Evolutionary conservation across 345 rosid genomes (phyloP).

Genomic region (Noccaea caerulescens): DNA sequence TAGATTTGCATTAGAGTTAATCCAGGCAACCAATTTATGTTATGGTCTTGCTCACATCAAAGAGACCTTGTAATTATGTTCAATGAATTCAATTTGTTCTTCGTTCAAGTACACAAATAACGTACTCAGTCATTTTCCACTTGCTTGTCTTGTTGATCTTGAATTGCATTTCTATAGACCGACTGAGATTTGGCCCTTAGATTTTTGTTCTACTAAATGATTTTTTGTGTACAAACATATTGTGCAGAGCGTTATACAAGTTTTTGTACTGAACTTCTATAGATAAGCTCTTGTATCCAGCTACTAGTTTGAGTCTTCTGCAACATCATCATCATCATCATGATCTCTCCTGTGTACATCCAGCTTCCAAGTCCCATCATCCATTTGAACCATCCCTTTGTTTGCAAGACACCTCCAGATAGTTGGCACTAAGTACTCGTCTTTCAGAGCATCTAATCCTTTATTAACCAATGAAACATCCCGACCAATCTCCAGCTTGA

Average conservation of each 20-base stretch:
- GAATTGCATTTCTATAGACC: conserved; percentile 25
- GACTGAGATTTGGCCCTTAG: conserved; percentile 21
- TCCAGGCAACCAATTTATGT: conserved; percentile 67
- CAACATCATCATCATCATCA: conserved; percentile 9
- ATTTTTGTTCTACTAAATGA: conserved; percentile 21
- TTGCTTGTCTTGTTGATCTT: conserved; percentile 24
- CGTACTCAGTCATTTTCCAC: neutral
- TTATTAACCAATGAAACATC: conserved; percentile 49
- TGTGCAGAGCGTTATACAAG: conserved; percentile 1
- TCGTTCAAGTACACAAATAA: conserved; percentile 19
- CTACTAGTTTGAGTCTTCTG: conserved; percentile 17
- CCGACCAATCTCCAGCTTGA: conserved; percentile 40
- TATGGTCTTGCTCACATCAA: conserved; percentile 67
- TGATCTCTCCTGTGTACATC: conserved; percentile 46
- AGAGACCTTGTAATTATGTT: conserved; percentile 58
- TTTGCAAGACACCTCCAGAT: conserved; percentile 56
- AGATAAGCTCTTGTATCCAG: conserved; percentile 20
- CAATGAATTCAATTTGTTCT: neutral
- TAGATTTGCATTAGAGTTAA: conserved; percentile 64
- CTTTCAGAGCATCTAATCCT: conserved; percentile 41
- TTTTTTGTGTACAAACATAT: conserved; percentile 25
- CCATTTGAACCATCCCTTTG: conserved; percentile 61
- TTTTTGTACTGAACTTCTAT: conserved; percentile 23
- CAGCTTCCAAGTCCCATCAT: conserved; percentile 59
- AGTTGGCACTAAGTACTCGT: conserved; percentile 52